phyloP scores from a whole-genome alignment of 352 stramenopile genomes.

The Thalassiosira pacifica region DNA sequence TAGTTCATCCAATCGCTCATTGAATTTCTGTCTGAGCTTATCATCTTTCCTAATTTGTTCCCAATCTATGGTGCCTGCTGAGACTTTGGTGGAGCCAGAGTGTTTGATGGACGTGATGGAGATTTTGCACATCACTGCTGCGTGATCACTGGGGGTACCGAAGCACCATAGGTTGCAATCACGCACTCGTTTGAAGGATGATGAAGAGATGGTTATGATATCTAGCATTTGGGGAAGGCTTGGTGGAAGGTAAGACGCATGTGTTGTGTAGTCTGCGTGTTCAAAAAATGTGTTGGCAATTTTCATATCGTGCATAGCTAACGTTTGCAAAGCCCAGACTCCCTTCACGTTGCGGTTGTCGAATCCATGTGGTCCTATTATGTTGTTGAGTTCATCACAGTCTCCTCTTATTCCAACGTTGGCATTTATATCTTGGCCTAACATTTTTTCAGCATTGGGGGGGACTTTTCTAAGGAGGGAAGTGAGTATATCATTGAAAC shows the following conservation, averaged over 20 bases:
- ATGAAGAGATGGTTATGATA: no score
- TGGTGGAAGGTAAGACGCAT: no score
- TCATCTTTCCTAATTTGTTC: not conserved
- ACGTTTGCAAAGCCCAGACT: not conserved
- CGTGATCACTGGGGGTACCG: no score
- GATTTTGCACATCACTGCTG: no score
- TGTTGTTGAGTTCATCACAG: not conserved
- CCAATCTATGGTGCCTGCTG: not conserved
- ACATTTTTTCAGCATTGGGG: not conserved
- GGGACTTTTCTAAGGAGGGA: not conserved
- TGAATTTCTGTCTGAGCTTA: not conserved
- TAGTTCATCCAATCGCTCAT: not conserved
- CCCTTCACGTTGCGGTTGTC: slow-evolving; percentile 33
- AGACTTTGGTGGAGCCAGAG: not conserved
- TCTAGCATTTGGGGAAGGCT: no score
- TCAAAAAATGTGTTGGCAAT: not conserved
- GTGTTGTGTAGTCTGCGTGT: not conserved
- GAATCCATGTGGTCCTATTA: slow-evolving; percentile 17
- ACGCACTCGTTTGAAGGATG: no score
- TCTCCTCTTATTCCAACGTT: slow-evolving; percentile 6
- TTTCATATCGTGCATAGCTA: not conserved
- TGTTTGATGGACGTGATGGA: no score
- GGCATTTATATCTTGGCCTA: slow-evolving; percentile 27
- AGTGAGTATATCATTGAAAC: not conserved
- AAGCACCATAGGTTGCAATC: no score